Evolutionary conservation across 2,329 filamentous ascomycete species (phyloP), one percentile per base, ranked within the genome.

Genomic region (Diaporthe capsici): DNA sequence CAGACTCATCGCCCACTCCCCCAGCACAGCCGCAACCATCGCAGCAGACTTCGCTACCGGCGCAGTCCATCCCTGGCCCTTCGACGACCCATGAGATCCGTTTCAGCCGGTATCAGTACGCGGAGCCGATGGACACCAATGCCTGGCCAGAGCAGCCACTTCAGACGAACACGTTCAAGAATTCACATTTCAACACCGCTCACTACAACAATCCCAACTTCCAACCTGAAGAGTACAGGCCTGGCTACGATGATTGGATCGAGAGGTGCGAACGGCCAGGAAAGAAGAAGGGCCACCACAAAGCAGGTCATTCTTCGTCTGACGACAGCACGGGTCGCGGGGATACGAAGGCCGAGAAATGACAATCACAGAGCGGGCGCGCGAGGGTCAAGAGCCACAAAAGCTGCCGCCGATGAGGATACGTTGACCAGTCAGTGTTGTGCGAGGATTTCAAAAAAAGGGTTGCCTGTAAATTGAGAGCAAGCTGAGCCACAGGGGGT

Each of bases 151-250:
- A 89, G 75, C 86, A 87, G n/a, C 83, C 85, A 5, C 87, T 88
- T 71, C 86, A 86, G 72, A 92, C 90, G 2, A 88, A 85, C 70
- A 90, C 89, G 1, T 93, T 93, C 80, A 92, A 91, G 80, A 92
- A 93, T 78, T 92, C 89, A 71, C 90, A 93, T 73, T 92, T 90
- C 83, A 93, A 93, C 79, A 88, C 88, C 63, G 91, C 92, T 0
- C 92, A 94, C 80, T 93, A 91, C 78, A 91, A 91, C 76, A 94
- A 93, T 78, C 90, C 90, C 55, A 87, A 90, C 77, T 91, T 91
- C 77, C 89, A 90, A 76, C 89, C 89, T 0, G 88, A 90, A 78
- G 87, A 89, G 81, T 90, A 87, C 79, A 84, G 81, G 57, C 86
- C 86, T 8, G 83, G 82, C 2, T 79, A 80, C 28, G 85, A 86